A percentile compares a stretch with the other conserved stretches of the same genome.
Evolutionary conservation across 805 yeast genomes (phyloP).

Genomic region (Ascoidea tarda): DNA sequence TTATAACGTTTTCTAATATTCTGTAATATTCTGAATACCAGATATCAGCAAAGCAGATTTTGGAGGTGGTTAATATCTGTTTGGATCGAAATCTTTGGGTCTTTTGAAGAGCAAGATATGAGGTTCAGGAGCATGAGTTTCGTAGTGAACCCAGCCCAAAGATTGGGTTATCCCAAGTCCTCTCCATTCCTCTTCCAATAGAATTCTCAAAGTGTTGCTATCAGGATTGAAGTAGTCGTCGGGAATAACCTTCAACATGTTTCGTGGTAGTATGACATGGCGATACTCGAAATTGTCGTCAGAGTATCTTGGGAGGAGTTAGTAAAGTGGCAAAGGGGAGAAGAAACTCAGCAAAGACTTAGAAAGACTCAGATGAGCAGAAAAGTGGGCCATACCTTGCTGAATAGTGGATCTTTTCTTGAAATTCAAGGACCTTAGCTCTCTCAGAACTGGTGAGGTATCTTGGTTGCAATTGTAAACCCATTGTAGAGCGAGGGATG

Average conservation of each 20-base stretch:
- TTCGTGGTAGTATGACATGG: slow-evolving; percentile 94
- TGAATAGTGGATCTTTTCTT: slow-evolving; percentile 88
- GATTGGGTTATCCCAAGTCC: slow-evolving; percentile 96
- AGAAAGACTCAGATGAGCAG: neutral
- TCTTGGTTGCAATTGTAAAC: slow-evolving; percentile 19
- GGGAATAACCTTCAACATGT: slow-evolving; percentile 88
- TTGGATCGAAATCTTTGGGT: slow-evolving; percentile 1
- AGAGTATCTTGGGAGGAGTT: slow-evolving; percentile 38
- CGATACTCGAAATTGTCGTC: slow-evolving; percentile 89
- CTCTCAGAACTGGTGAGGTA: slow-evolving; percentile 73
- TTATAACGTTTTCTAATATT: too few species aligned
- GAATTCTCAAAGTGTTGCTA: slow-evolving; percentile 83
- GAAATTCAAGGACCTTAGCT: slow-evolving; percentile 78
- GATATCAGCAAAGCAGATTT: neutral
- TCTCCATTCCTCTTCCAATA: slow-evolving; percentile 96
- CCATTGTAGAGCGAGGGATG: neutral
- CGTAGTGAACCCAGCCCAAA: slow-evolving; percentile 96
- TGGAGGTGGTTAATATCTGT: neutral
- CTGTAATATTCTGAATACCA: neutral
- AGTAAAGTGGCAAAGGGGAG: neutral
- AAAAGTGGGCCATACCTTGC: slow-evolving; percentile 34
- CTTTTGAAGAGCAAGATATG: slow-evolving; percentile 75
- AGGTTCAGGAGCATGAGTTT: slow-evolving; percentile 98
- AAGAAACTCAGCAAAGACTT: neutral
- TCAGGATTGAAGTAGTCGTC: slow-evolving; percentile 87